Percentiles rank a stretch among this genome's conserved stretches.
These are phyloP conservation scores for Acrodontium crateriforme DNA, from an alignment of 2,329 filamentous ascomycete genomes.

Conservation along the genomic window DNA sequence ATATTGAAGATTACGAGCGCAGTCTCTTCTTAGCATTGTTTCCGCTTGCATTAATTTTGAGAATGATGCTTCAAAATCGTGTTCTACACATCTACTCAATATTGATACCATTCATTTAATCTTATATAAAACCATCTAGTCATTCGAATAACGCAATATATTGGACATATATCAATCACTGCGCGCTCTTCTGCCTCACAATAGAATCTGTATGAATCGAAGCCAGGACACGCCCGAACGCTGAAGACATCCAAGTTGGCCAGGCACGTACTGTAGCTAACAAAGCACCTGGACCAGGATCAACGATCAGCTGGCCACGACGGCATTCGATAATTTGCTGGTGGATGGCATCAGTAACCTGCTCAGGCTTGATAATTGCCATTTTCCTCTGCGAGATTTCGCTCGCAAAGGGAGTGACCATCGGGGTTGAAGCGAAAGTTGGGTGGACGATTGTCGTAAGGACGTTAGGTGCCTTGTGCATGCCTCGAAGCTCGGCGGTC, in stretches of 20 bases:
- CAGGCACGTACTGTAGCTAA: constrained; percentile 6
- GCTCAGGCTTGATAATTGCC: constrained; percentile 24
- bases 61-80: no score
- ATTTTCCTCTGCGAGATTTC: constrained; percentile 20
- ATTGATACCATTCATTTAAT: no score
- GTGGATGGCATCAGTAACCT: constrained; percentile 30
- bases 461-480: constrained; percentile 29
- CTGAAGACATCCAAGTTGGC: constrained; percentile 10
- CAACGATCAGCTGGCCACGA: constrained; percentile 29
- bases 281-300: constrained; percentile 9
- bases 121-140: no score
- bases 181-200: no score
- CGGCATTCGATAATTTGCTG: constrained; percentile 28
- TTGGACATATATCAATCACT: no score
- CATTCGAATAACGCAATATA: no score
- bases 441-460: constrained; percentile 30
- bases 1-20: no score
- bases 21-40: no score
- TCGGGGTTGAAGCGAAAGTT: constrained; percentile 26
- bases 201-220: no score
- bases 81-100: no score
- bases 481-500: constrained; percentile 25
- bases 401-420: constrained; percentile 19
- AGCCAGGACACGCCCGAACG: no score
- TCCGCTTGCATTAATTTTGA: no score